Evolutionary conservation across 192 early-diverging fungal species (phyloP).

Genomic region (Umbelopsis vinacea): DNA sequence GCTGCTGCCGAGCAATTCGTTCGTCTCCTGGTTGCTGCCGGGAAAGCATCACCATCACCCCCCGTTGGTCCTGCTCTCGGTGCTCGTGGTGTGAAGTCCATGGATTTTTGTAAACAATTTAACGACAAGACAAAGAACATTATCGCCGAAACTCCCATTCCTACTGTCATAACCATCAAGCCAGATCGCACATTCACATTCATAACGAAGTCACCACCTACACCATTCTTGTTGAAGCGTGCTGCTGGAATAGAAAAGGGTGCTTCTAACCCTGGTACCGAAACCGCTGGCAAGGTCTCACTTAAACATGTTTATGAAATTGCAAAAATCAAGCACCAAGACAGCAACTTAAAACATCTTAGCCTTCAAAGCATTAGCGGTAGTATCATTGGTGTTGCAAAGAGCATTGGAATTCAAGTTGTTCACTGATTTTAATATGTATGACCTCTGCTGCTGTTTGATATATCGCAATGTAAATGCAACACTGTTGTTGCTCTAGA

Average conservation of each 20-base stretch:
- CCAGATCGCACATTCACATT: slow-evolving; percentile 94
- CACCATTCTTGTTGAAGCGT: slow-evolving; percentile 83
- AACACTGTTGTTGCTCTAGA: slow-evolving; percentile 16
- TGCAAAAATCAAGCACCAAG: slow-evolving; percentile 85
- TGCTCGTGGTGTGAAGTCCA: slow-evolving; percentile 94
- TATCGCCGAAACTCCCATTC: slow-evolving; percentile 79
- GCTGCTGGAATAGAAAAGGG: slow-evolving; percentile 91
- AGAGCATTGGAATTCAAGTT: slow-evolving; percentile 84
- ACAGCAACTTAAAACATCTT: slow-evolving; percentile 76
- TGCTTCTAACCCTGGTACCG: slow-evolving; percentile 75
- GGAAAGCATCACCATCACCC: slow-evolving; percentile 92
- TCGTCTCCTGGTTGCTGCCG: slow-evolving; percentile 83
- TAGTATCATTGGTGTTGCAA: slow-evolving; percentile 77
- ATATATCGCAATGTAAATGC: background rate
- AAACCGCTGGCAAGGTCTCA: slow-evolving; percentile 77
- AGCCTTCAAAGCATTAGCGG: slow-evolving; percentile 71
- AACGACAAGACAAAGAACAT: slow-evolving; percentile 93
- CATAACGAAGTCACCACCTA: slow-evolving; percentile 84
- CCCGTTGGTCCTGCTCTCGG: slow-evolving; percentile 96
- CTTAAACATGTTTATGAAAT: slow-evolving; percentile 97
- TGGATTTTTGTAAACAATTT: slow-evolving; percentile 99
- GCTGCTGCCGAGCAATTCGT: slow-evolving; percentile 57
- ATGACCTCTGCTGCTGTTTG: background rate
- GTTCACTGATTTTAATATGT: slow-evolving; percentile 59
- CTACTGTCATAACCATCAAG: slow-evolving; percentile 82